phyloP scores from a whole-genome alignment of 1,284 basidiomycete species.

The Irpex sp. region DNA sequence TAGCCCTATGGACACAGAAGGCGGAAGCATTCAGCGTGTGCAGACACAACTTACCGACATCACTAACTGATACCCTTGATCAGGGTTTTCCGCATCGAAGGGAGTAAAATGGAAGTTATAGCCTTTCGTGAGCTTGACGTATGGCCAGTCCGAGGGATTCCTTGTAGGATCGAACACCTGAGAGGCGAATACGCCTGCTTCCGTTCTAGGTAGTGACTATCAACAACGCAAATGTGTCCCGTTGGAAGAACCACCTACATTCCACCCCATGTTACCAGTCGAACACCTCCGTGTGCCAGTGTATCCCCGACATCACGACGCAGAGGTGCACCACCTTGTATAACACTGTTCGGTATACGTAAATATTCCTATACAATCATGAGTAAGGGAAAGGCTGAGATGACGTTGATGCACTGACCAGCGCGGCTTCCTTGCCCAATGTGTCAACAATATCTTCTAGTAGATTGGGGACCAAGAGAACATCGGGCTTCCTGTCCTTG shows the following conservation, averaged over 20 bases:
- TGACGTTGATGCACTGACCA: slow-evolving; percentile 7
- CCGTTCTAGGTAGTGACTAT: background rate
- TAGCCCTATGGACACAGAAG: background rate
- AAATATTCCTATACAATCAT: slow-evolving; percentile 4
- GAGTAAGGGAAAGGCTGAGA: background rate
- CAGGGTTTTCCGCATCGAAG: background rate
- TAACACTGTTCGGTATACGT: background rate
- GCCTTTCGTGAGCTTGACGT: slow-evolving; percentile 13
- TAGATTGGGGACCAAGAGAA: background rate
- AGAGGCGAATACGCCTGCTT: background rate
- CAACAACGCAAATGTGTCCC: background rate
- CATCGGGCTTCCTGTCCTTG: slow-evolving; percentile 13
- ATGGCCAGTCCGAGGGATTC: slow-evolving; percentile 23
- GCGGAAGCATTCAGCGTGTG: background rate
- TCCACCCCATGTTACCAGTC: slow-evolving; percentile 15
- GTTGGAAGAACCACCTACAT: slow-evolving; percentile 4
- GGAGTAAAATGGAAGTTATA: background rate
- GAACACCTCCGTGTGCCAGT: slow-evolving; percentile 12
- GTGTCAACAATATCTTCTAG: background rate
- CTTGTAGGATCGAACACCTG: slow-evolving; percentile 1
- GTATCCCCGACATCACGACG: slow-evolving; percentile 18
- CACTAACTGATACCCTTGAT: background rate
- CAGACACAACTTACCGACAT: background rate
- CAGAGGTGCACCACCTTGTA: slow-evolving; percentile 18
- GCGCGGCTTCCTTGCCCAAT: slow-evolving; percentile 7